Base-by-base conservation (phyloP, 805 yeast genomes). In the Candida stauntonica region DNA sequence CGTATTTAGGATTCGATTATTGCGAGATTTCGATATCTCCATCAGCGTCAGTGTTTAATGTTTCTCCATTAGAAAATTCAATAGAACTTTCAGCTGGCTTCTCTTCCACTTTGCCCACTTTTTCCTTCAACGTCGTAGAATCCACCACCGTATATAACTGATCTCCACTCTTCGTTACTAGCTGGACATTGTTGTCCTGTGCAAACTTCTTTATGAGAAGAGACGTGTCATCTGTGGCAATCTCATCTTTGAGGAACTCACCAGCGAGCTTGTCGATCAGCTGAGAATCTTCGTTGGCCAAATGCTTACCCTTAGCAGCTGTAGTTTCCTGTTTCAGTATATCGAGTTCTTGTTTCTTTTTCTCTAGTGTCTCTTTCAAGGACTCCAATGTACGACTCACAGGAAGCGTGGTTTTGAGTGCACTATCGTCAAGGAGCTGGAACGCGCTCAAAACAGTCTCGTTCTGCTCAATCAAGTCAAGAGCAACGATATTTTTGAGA, bases 401-500 rank as follows among this genome's bases (percentile, higher is more conserved):
- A 14, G 39, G 31, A 8, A 42, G 32, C 9, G 28, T n/a, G 16
- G 27, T 32, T 29, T 36, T 18, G 17, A 42, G 36, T 5, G 38
- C 33, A 4, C 44, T 35, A 28, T 48, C 49, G n/a, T 52, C 55
- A 5, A 52, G 37, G 1, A 54, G 31, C 7, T 47, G 47, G 32
- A 50, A 51, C 8, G 47, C 43, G 26, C 44, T 46, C 11, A 55
- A 28, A 1, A 55, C 17, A 2, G 45, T 42, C 39, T 54, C 58
- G 28, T 53, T 51, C 33, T 44, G 38, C 26, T 55, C 53, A 8
- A 54, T 49, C 4, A 54, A 27, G 26, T 55, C 57, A 11, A 53
- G 36, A 9, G 58, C 51, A 8, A 55, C 50, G 12, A 54, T 21
- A 36, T 54, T 55, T 41, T 55, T 55, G 31, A 55, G 32, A 4